phyloP scores from a whole-genome alignment of 441 rosid species.

The Erodium texanum region DNA sequence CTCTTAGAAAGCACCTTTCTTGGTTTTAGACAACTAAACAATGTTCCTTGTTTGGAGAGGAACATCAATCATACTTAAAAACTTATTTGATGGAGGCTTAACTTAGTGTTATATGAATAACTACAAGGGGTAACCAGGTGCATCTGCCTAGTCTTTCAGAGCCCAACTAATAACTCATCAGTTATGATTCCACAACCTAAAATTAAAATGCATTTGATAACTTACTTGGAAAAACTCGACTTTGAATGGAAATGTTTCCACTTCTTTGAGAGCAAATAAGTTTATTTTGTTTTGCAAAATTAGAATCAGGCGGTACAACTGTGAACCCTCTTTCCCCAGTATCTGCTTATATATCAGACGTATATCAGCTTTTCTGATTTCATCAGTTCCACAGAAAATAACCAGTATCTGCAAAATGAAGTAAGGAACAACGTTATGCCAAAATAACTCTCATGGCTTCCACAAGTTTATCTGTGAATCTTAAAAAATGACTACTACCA shows the following conservation, averaged over 20 bases:
- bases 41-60: background rate
- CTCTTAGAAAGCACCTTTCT: background rate
- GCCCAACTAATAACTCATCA: background rate
- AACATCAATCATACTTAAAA: background rate
- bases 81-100: background rate
- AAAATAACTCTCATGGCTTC: background rate
- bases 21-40: background rate
- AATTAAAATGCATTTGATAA: background rate
- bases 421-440: background rate
- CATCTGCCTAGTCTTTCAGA: background rate
- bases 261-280: slow-evolving; percentile 33
- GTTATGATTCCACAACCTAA: background rate
- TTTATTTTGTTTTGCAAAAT: slow-evolving; percentile 44
- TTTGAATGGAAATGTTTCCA: slow-evolving; percentile 26
- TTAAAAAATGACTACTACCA: background rate
- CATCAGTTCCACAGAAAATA: slow-evolving; percentile 39
- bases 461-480: background rate
- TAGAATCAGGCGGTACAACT: slow-evolving; percentile 29
- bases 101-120: background rate
- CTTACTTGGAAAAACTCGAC: slow-evolving; percentile 47
- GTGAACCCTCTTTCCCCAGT: slow-evolving; percentile 23
- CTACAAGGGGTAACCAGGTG: background rate
- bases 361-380: slow-evolving; percentile 22
- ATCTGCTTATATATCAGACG: slow-evolving; percentile 25
- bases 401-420: slow-evolving; percentile 33